Percentiles rank a stretch among this genome's conserved stretches.
These are phyloP conservation scores for Dipteronia sinensis DNA, from an alignment of 345 rosid species.

Conservation along the genomic window DNA sequence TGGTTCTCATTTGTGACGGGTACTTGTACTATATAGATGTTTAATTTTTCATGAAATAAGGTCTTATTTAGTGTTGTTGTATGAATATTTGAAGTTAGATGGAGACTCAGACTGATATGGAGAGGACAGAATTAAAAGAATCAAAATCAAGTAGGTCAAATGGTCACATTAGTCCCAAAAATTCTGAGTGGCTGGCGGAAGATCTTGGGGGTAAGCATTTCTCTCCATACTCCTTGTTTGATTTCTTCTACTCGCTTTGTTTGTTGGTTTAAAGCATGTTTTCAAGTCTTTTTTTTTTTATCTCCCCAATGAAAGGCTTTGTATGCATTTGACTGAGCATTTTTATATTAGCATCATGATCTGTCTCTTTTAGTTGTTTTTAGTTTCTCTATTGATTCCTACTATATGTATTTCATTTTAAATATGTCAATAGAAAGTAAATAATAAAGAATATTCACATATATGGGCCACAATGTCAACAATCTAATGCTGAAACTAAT, in stretches of 20 bases:
- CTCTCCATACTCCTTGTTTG: slow-evolving; percentile 1
- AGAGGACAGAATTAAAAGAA: slow-evolving; percentile 12
- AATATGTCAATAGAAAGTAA: background rate
- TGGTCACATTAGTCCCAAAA: slow-evolving; percentile 34
- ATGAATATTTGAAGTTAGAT: slow-evolving; percentile 9
- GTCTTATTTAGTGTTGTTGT: background rate
- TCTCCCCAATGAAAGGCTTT: background rate
- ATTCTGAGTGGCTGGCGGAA: slow-evolving; percentile 51
- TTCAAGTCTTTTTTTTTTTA: background rate
- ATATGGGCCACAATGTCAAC: slow-evolving; percentile 44
- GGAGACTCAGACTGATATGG: slow-evolving; percentile 25
- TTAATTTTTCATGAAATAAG: background rate
- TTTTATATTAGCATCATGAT: background rate
- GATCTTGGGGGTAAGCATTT: slow-evolving; percentile 50
- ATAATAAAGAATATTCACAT: slow-evolving; percentile 32
- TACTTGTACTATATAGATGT: background rate
- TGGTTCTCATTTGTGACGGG: background rate
- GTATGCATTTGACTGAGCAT: background rate
- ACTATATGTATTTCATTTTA: background rate
- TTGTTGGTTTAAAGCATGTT: slow-evolving; percentile 9
- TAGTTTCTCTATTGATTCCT: background rate
- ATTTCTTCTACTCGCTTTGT: background rate
- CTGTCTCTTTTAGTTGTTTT: background rate
- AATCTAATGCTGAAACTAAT: slow-evolving; percentile 50
- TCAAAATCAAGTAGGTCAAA: slow-evolving; percentile 33